These are phyloP conservation scores for Tricholoma bakamatsutake DNA, from an alignment of 768 basidiomycete species.

Conservation along the genomic window DNA sequence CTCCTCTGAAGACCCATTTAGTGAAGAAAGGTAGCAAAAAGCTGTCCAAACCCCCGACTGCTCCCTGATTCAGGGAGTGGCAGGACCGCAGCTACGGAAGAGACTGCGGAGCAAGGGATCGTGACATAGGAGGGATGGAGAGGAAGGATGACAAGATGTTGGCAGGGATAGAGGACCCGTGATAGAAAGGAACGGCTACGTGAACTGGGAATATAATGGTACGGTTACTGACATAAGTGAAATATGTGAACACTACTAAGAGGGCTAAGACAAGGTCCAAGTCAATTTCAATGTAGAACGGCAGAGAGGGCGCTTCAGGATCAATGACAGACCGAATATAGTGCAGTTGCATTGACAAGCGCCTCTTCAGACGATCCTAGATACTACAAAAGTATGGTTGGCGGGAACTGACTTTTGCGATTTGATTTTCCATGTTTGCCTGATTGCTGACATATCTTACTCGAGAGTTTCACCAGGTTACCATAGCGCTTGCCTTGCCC, in stretches of 20 bases:
- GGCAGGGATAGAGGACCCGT: constrained; percentile 28
- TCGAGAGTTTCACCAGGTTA: too few relatives aligned
- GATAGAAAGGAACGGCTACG: constrained; percentile 29
- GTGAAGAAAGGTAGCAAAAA: constrained; percentile 33
- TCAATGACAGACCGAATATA: constrained; percentile 29
- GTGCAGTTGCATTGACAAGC: constrained; percentile 29
- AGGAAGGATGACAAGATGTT: constrained; percentile 34
- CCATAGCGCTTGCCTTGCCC: too few relatives aligned
- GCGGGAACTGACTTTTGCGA: too few relatives aligned
- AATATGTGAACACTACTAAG: constrained; percentile 20
- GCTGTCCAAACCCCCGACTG: constrained; percentile 25
- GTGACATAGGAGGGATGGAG: constrained; percentile 25
- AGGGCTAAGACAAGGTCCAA: too few relatives aligned
- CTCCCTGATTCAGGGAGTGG: constrained; percentile 22
- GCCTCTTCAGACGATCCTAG: constrained; percentile 32
- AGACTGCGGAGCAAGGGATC: constrained; percentile 25
- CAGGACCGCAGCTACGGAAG: constrained; percentile 27
- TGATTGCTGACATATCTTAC: too few relatives aligned
- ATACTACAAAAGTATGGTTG: constrained; percentile 24
- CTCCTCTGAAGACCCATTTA: constrained; percentile 20
- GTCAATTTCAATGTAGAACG: constrained; percentile 5
- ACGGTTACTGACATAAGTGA: constrained; percentile 14
- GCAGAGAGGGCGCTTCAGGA: constrained; percentile 23
- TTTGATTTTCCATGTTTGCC: too few relatives aligned
- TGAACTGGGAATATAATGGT: constrained; percentile 19